phyloP scores from a whole-genome alignment of 768 basidiomycete species.

The Russula sp. region DNA sequence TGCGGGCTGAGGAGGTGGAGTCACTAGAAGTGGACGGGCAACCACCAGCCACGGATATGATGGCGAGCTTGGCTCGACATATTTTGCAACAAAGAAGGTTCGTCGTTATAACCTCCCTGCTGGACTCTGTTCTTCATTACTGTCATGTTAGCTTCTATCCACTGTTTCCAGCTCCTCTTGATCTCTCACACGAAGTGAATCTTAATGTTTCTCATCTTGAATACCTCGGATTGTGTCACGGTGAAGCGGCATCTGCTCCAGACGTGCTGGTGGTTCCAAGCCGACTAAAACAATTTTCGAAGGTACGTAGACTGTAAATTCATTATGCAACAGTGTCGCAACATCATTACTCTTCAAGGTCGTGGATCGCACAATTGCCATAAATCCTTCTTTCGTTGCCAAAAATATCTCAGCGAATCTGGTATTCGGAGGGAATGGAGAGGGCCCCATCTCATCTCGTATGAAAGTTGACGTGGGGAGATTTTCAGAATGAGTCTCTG shows the following conservation, averaged over 20 bases:
- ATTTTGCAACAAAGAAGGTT: constrained; percentile 86
- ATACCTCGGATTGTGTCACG: constrained; percentile 40
- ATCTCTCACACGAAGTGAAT: constrained; percentile 76
- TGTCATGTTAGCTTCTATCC: constrained; percentile 78
- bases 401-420: constrained; percentile 58
- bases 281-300: constrained; percentile 83
- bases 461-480: constrained; percentile 26
- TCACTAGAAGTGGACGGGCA: constrained; percentile 41
- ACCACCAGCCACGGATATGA: constrained; percentile 59
- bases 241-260: constrained; percentile 50
- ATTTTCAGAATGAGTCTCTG: constrained; percentile 12
- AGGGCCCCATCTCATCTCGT: constrained; percentile 14
- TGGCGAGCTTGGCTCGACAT: constrained; percentile 76
- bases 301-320: constrained; percentile 48
- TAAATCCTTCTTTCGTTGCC: constrained; percentile 81
- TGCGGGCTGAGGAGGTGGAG: constrained; percentile 61
- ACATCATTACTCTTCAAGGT: constrained; percentile 44
- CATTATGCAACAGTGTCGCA: constrained; percentile 49
- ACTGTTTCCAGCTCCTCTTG: constrained; percentile 80
- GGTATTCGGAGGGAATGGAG: constrained; percentile 27
- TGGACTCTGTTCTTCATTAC: neutral
- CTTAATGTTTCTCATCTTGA: constrained; percentile 81
- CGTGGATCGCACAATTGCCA: constrained; percentile 69
- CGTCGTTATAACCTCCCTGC: constrained; percentile 18
- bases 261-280: constrained; percentile 88